These are phyloP conservation scores for Coemansia sp. DNA, from an alignment of 192 early-diverging fungal genomes.

Conservation along the genomic window DNA sequence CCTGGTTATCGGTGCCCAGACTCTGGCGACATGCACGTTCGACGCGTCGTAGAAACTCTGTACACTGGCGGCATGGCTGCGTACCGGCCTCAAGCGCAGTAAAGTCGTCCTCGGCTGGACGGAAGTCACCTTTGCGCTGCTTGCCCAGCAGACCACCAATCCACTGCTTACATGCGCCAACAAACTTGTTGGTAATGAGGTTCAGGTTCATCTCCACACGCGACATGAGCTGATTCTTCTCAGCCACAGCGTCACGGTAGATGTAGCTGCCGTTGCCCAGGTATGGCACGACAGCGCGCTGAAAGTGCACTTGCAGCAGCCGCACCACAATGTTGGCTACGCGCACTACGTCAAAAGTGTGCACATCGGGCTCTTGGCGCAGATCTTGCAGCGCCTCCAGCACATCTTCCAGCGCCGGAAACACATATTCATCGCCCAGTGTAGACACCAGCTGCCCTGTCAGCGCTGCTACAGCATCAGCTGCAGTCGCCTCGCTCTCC, in stretches of 20 bases:
- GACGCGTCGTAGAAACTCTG: constrained; percentile 73
- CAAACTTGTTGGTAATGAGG: constrained; percentile 59
- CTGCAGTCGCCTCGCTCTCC: constrained; percentile 60
- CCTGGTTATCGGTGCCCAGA: constrained; percentile 76
- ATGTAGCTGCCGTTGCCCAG: constrained; percentile 51
- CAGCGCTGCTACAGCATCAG: constrained; percentile 64
- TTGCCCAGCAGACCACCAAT: constrained; percentile 64
- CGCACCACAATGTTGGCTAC: constrained; percentile 28
- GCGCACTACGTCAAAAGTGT: constrained; percentile 30
- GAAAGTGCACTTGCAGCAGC: constrained; percentile 47
- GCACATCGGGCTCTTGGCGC: constrained; percentile 45
- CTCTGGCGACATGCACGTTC: constrained; percentile 59
- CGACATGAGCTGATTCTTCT: constrained; percentile 89
- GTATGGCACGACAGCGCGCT: constrained; percentile 45
- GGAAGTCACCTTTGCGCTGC: constrained; percentile 91
- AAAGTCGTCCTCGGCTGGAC: constrained; percentile 84
- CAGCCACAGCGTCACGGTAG: constrained; percentile 81
- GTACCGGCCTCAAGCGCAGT: constrained; percentile 69
- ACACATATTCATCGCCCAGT: constrained; percentile 81
- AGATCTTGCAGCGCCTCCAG: constrained; percentile 42
- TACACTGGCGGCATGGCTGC: constrained; percentile 77
- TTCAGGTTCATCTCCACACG: constrained; percentile 81
- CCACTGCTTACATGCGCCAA: constrained; percentile 67
- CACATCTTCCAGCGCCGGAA: constrained; percentile 76
- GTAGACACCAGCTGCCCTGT: constrained; percentile 76